phyloP scores from a whole-genome alignment of 2,329 filamentous ascomycete species.

The Calonectria pseudoreteaudii region DNA sequence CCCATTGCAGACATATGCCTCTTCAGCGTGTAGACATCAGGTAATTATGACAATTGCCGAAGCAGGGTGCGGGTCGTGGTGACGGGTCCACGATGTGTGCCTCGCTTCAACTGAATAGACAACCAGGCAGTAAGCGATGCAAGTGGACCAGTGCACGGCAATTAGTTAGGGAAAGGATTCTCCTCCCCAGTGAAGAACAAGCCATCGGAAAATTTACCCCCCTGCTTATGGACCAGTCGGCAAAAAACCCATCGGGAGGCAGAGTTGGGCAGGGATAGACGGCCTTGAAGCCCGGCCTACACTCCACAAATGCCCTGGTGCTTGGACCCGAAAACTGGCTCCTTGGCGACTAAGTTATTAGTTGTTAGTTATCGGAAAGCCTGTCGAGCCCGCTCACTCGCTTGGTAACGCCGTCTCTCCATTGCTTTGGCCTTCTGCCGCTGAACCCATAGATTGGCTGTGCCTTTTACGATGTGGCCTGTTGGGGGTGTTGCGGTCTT shows the following conservation, averaged over 20 bases:
- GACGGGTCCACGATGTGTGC: background rate
- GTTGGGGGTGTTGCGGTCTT: background rate
- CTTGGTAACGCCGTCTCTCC: background rate
- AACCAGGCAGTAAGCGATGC: background rate
- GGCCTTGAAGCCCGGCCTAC: background rate
- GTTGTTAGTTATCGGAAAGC: background rate
- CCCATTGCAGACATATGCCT: background rate
- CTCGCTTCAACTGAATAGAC: background rate
- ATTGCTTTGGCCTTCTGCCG: background rate
- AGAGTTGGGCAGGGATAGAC: background rate
- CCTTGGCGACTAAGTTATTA: background rate
- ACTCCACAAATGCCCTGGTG: background rate
- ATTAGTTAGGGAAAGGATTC: no score
- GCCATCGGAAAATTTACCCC: background rate
- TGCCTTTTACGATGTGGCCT: background rate
- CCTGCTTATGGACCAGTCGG: background rate
- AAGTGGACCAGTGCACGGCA: background rate
- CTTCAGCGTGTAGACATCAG: background rate
- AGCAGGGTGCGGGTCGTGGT: background rate
- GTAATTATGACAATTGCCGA: background rate
- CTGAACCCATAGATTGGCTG: background rate
- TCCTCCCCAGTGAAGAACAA: background rate
- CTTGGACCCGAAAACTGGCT: background rate
- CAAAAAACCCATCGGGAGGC: background rate
- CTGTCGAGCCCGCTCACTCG: background rate